Evolutionary conservation across 2,329 filamentous ascomycete genomes (phyloP).

Genomic region (Ceratocystis colombiana): DNA sequence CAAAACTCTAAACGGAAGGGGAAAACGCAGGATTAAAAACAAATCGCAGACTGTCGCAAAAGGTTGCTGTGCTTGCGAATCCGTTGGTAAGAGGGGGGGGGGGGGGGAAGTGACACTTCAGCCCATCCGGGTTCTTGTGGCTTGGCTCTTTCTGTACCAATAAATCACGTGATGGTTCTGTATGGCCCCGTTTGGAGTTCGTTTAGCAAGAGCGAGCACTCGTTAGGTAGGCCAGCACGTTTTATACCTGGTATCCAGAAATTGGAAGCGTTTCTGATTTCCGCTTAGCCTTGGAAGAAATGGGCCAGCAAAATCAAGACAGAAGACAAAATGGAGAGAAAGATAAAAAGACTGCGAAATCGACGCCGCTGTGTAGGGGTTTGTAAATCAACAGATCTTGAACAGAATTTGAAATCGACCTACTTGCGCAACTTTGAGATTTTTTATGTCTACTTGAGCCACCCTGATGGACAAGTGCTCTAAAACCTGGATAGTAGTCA

Average conservation of each 20-base stretch:
- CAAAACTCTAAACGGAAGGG: not conserved
- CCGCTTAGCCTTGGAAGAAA: too few relatives aligned
- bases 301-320: too few relatives aligned
- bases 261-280: too few relatives aligned
- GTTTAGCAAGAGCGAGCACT: too few relatives aligned
- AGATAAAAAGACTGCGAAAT: too few relatives aligned
- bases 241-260: too few relatives aligned
- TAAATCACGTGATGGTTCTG: not conserved
- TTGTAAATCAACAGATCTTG: too few relatives aligned
- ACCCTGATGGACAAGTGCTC: conserved; percentile 1
- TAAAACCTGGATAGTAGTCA: not conserved
- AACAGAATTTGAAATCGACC: not conserved
- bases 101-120: not conserved
- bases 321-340: too few relatives aligned
- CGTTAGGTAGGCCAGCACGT: too few relatives aligned
- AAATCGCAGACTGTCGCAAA: conserved; percentile 11
- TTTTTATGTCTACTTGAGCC: not conserved
- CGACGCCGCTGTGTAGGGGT: too few relatives aligned
- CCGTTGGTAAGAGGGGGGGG: not conserved
- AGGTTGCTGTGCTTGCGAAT: conserved; percentile 4
- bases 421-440: not conserved
- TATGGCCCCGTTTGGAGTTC: not conserved
- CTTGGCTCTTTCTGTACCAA: not conserved
- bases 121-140: conserved; percentile 16
- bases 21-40: conserved; percentile 18